Conservation (phyloP, 106 monocot species). For the Dioscorea zingiberensis region DNA sequence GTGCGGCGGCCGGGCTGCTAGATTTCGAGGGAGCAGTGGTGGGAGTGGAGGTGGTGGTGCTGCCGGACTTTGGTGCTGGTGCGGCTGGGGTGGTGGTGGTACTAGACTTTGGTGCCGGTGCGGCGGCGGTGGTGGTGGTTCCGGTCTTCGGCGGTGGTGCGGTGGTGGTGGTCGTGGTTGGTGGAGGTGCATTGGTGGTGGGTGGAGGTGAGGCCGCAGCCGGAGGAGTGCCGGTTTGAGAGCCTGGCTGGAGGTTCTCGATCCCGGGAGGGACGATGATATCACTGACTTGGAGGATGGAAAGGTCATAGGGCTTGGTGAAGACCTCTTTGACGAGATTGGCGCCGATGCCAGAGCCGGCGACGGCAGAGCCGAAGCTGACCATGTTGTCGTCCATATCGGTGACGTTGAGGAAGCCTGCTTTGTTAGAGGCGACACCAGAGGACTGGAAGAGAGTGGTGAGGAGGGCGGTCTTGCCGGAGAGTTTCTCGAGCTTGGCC, state of each 20-base stretch:
- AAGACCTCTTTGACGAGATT: slow-evolving; percentile 24
- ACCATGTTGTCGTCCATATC: slow-evolving; percentile 12
- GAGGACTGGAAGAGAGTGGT: slow-evolving; percentile 39
- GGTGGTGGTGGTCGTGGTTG: not conserved
- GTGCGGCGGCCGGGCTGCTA: not conserved
- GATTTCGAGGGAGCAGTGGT: not conserved
- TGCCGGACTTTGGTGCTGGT: not conserved
- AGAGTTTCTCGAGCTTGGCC: slow-evolving; percentile 29
- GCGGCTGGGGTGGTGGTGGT: not conserved
- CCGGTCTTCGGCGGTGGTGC: not conserved
- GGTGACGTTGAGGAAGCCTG: slow-evolving; percentile 37
- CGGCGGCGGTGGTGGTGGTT: not conserved
- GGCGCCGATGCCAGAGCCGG: slow-evolving; percentile 12
- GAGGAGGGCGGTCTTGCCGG: slow-evolving; percentile 21
- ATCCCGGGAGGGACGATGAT: slow-evolving; percentile 2
- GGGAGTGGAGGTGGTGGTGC: not conserved
- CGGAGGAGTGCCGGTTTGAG: not conserved
- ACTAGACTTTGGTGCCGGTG: not conserved
- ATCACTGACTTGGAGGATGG: slow-evolving; percentile 27
- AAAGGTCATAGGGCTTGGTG: slow-evolving; percentile 19
- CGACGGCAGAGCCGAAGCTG: slow-evolving; percentile 27
- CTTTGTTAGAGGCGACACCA: slow-evolving; percentile 24
- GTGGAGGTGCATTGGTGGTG: not conserved
- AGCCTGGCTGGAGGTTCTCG: not conserved
- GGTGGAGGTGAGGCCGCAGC: not conserved